Evolutionary conservation across 306 rosid genomes (phyloP).

Genomic region (Prunus davidiana): DNA sequence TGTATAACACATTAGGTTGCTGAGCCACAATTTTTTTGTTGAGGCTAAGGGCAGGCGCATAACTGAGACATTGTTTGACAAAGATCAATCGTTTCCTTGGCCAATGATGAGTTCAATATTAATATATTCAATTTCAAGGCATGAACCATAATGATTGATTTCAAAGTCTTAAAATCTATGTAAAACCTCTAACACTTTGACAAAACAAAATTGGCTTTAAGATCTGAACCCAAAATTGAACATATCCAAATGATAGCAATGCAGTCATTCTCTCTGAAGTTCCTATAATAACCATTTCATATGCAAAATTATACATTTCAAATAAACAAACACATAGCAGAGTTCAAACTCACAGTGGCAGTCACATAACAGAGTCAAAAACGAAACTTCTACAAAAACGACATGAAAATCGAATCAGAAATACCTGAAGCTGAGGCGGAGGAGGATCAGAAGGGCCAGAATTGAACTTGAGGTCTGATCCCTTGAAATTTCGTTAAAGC

Average conservation of each 20-base stretch:
- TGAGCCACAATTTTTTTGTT: background rate
- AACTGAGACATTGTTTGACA: background rate
- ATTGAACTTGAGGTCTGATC: background rate
- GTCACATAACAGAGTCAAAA: background rate
- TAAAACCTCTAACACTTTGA: background rate
- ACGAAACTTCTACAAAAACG: background rate
- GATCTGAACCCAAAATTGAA: too few species aligned
- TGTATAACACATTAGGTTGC: background rate
- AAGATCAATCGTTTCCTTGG: background rate
- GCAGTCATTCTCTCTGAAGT: too few species aligned
- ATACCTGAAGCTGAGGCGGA: slow-evolving; percentile 28
- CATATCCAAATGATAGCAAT: too few species aligned
- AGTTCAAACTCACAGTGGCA: background rate
- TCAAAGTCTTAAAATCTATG: too few species aligned
- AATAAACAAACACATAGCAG: background rate
- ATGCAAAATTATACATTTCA: background rate
- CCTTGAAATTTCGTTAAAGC: slow-evolving; percentile 28
- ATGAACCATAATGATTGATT: background rate
- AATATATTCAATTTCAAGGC: background rate
- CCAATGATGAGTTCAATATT: background rate
- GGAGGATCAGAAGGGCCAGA: background rate
- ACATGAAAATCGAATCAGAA: background rate
- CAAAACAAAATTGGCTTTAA: too few species aligned
- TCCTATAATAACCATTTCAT: background rate
- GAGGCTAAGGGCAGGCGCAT: background rate